These are phyloP conservation scores for Dendrocalamus latiflorus DNA, from an alignment of 202 grass and related monocot genomes.

Conservation along the genomic window DNA sequence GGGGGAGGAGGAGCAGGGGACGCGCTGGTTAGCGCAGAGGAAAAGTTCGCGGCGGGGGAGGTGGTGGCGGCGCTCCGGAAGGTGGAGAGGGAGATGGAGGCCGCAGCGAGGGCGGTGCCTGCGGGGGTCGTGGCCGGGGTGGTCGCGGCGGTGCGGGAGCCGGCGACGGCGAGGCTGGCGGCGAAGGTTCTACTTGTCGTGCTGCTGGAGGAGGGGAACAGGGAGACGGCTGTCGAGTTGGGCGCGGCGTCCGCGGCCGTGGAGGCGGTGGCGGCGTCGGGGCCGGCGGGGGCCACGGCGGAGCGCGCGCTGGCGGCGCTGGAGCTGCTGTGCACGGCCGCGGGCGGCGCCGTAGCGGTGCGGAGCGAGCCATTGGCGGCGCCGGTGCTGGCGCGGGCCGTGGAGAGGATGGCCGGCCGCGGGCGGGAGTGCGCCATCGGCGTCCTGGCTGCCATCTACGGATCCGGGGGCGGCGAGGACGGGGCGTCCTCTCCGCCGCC, in stretches of 20 bases:
- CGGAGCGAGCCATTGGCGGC: constrained; percentile 40
- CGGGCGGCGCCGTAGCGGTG: constrained; percentile 47
- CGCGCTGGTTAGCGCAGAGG: constrained; percentile 48
- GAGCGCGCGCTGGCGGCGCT: constrained; percentile 78
- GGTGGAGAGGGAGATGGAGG: constrained; percentile 63
- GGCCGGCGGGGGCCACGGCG: constrained; percentile 56
- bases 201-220: constrained; percentile 63
- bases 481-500: constrained; percentile 31
- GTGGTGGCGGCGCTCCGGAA: constrained; percentile 51
- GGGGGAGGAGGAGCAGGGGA: not conserved
- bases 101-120: constrained; percentile 27
- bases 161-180: constrained; percentile 58
- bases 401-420: constrained; percentile 55
- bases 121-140: constrained; percentile 51
- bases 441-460: constrained; percentile 77
- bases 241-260: constrained; percentile 57
- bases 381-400: constrained; percentile 45
- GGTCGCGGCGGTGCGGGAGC: constrained; percentile 59
- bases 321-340: constrained; percentile 69
- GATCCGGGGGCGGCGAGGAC: not conserved
- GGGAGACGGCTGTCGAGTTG: constrained; percentile 44
- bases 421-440: constrained; percentile 78
- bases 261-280: constrained; percentile 59
- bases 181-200: constrained; percentile 77
- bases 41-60: constrained; percentile 68